Conservation (phyloP, 768 basidiomycete genomes). For the Coprinopsis strossmayeri region DNA sequence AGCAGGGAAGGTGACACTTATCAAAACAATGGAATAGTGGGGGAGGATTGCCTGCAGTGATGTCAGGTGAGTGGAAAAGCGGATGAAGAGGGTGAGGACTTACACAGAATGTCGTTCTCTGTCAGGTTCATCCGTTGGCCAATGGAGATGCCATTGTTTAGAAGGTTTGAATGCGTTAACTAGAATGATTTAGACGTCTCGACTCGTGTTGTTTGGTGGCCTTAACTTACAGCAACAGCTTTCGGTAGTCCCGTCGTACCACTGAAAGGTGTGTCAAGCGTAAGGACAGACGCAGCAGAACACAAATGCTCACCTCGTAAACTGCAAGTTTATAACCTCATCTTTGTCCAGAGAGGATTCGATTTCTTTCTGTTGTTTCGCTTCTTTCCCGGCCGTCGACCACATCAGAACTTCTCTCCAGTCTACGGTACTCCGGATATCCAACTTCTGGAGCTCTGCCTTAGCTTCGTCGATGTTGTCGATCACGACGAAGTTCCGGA, state of each 20-base stretch:
- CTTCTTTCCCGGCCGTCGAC: conserved; percentile 46
- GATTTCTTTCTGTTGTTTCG: conserved; percentile 35
- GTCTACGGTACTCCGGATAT: conserved; percentile 50
- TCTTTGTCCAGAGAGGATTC: conserved; percentile 40
- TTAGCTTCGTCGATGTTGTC: conserved; percentile 45
- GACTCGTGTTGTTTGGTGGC: background rate
- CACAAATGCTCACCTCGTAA: conserved; percentile 55
- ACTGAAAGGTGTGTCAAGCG: conserved; percentile 27
- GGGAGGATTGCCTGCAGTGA: conserved; percentile 65
- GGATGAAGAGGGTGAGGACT: background rate
- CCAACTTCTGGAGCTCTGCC: conserved; percentile 31
- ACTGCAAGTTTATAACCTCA: conserved; percentile 79
- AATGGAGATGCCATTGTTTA: conserved; percentile 72
- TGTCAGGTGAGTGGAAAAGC: background rate
- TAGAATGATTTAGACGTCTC: conserved; percentile 19
- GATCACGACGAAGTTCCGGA: conserved; percentile 61
- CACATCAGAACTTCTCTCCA: conserved; percentile 71
- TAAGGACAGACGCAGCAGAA: background rate
- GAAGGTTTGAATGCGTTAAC: conserved; percentile 73
- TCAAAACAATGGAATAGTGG: conserved; percentile 89
- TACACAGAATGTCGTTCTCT: conserved; percentile 63
- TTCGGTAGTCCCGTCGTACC: conserved; percentile 80
- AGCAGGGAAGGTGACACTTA: conserved; percentile 40
- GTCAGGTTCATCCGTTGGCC: conserved; percentile 67
- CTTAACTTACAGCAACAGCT: conserved; percentile 63